phyloP scores from a whole-genome alignment of 2,329 filamentous ascomycete species.

The Penicillium sp. region DNA sequence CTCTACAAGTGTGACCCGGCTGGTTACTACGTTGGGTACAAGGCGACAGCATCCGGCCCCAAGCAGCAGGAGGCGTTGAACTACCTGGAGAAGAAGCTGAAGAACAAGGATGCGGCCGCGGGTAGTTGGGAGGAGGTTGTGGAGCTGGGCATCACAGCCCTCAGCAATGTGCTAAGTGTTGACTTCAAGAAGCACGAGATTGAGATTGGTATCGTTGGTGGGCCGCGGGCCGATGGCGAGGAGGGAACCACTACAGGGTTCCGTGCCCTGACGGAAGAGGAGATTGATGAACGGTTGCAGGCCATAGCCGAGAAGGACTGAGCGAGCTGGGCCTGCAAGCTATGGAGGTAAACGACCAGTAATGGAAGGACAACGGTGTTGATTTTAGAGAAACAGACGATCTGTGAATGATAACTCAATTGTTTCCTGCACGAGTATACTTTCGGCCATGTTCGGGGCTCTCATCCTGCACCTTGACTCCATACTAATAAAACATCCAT shows the following conservation, averaged over 20 bases:
- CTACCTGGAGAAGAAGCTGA: constrained; percentile 98
- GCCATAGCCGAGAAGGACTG: constrained; percentile 98
- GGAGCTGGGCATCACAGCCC: constrained; percentile 89
- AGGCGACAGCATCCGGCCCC: constrained; percentile 92
- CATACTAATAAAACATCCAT: not conserved
- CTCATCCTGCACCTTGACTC: not conserved
- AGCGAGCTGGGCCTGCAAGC: constrained; percentile 32
- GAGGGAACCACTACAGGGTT: constrained; percentile 79
- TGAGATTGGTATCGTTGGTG: constrained; percentile 95
- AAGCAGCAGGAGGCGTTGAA: constrained; percentile 99
- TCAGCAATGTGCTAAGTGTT: constrained; percentile 95
- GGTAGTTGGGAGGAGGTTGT: constrained; percentile 97
- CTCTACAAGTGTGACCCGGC: constrained; percentile 98
- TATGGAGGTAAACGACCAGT: constrained; percentile 22
- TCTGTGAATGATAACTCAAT: constrained; percentile 22
- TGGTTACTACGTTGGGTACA: constrained; percentile 98
- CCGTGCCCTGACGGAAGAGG: constrained; percentile 88
- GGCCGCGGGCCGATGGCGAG: constrained; percentile 76
- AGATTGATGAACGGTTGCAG: constrained; percentile 97
- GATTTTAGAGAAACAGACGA: constrained; percentile 18
- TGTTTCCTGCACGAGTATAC: constrained; percentile 16
- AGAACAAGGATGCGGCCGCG: constrained; percentile 94
- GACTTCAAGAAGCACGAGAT: constrained; percentile 99
- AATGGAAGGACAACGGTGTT: constrained; percentile 5
- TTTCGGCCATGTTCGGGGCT: constrained; percentile 15